A percentile compares a stretch with the other conserved stretches of the same genome.
phyloP scores from a whole-genome alignment of 164 flowering plant species.

The Nelumbo lutea region DNA sequence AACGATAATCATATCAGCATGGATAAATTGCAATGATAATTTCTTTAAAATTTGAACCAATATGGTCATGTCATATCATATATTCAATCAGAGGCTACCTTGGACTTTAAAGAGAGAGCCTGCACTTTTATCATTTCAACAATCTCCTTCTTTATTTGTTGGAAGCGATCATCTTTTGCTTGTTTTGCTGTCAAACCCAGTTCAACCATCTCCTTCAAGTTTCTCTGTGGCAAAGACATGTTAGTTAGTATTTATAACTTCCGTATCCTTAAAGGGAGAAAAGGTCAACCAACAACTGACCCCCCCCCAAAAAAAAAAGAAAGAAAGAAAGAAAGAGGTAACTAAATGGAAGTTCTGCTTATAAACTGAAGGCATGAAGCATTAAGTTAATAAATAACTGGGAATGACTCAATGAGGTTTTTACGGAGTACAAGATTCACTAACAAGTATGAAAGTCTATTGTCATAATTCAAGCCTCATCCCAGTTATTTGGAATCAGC shows the following conservation, averaged over 20 bases:
- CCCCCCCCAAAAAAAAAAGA: too few relatives aligned
- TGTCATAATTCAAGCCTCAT: neutral
- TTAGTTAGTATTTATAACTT: neutral
- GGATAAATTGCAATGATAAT: neutral
- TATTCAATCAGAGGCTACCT: constrained; percentile 35
- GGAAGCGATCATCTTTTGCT: constrained; percentile 71
- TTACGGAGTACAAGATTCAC: too few relatives aligned
- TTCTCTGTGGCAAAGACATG: constrained; percentile 48
- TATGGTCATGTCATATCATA: neutral
- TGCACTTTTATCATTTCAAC: constrained; percentile 63
- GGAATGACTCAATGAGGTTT: too few relatives aligned
- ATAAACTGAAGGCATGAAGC: neutral
- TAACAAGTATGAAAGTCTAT: neutral
- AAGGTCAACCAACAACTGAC: too few relatives aligned
- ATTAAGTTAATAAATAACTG: neutral
- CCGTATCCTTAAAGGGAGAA: too few relatives aligned
- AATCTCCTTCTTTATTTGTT: constrained; percentile 78
- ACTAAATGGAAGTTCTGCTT: neutral
- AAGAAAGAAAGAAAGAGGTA: too few relatives aligned
- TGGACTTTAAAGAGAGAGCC: constrained; percentile 38
- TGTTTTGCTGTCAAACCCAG: constrained; percentile 69
- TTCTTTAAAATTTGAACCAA: neutral
- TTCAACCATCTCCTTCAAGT: constrained; percentile 70
- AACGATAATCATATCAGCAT: neutral
- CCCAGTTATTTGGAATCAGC: neutral